Base-by-base conservation (phyloP, 345 rosid species). In the Arabidopsis arenosa region DNA sequence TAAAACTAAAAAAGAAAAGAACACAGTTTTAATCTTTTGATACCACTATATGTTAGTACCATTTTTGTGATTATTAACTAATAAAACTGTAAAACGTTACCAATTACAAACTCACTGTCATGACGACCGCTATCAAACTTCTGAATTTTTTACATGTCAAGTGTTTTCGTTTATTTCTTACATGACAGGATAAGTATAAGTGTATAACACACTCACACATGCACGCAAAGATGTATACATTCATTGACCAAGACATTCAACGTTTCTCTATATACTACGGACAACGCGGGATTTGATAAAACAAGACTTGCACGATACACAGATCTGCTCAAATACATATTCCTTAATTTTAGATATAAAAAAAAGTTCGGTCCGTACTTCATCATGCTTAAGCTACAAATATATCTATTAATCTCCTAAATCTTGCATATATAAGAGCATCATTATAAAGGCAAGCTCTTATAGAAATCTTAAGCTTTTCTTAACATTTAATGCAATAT, bases 281-380 rank as follows among this genome's bases (percentile, higher is more conserved):
- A 67, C 2, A 37, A 7, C 21, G 4, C 35, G 47, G 36, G 60
- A 51, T 52, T 52, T 67, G 23, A 35, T 67, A 47, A 47, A 52
- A 15, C 14, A 52, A 62, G 55, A 63, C 63, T 73, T 12, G 76
- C 70, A 63, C 52, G 62, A 36, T 62, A 51, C 68, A 72, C 48
- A 51, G 13, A 72, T 51, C 23, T 63, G 35, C 13, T 63, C 35
- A 32, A 32, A 7, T 63, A 39, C 41, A 39, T 62, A 14, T 47
- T 60, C 30, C 30, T 39, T 60, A 45, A 4, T 62, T 15, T 52
- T 52, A 39, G 2, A 12, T 35, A 21, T 28, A 1, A 23, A 45
- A 51, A 45, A 47, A 6, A 11, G 4, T 3, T 56, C 61, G 6
- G 49, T 39, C 61, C 21, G 60, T 57, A 58, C 61, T 72, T 30